Evolutionary conservation across 495 filamentous ascomycete species (phyloP).

Genomic region (Tetracladium setigerum): DNA sequence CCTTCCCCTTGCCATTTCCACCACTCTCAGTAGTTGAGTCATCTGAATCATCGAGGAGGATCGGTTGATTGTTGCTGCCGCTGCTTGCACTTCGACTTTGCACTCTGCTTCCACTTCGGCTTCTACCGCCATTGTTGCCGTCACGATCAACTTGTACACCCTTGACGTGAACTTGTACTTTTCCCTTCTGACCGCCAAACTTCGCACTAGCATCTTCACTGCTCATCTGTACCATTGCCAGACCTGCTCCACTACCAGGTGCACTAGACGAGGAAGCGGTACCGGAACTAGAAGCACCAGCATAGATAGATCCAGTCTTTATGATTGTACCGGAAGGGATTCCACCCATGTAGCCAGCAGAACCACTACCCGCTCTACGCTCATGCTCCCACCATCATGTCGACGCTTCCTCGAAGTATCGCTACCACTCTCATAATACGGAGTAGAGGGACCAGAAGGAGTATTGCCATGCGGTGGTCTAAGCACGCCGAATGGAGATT

Average conservation of each 20-base stretch:
- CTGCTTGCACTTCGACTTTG: too few species aligned
- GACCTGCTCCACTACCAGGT: background rate
- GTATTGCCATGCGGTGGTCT: background rate
- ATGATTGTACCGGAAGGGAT: background rate
- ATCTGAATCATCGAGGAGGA: too few species aligned
- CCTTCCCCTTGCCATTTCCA: too few species aligned
- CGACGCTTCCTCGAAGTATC: too few species aligned
- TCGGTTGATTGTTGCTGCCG: too few species aligned
- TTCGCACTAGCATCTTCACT: slow-evolving; percentile 1
- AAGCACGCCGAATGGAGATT: background rate
- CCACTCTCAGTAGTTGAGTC: too few species aligned
- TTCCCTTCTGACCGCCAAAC: background rate
- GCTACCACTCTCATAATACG: too few species aligned
- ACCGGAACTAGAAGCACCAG: background rate
- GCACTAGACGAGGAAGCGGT: background rate
- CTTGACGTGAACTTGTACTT: too few species aligned
- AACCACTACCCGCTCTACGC: background rate
- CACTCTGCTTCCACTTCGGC: too few species aligned
- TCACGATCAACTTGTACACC: too few species aligned
- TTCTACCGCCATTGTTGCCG: too few species aligned
- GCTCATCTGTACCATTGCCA: slow-evolving; percentile 1
- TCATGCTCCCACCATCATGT: background rate
- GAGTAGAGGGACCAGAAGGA: background rate
- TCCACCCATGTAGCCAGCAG: background rate
- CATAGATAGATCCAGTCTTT: background rate